A percentile compares a stretch with the other conserved stretches of the same genome.
These are phyloP conservation scores for Thermochaetoides thermophila DNA, from an alignment of 495 filamentous ascomycete species.

Conservation along the genomic window DNA sequence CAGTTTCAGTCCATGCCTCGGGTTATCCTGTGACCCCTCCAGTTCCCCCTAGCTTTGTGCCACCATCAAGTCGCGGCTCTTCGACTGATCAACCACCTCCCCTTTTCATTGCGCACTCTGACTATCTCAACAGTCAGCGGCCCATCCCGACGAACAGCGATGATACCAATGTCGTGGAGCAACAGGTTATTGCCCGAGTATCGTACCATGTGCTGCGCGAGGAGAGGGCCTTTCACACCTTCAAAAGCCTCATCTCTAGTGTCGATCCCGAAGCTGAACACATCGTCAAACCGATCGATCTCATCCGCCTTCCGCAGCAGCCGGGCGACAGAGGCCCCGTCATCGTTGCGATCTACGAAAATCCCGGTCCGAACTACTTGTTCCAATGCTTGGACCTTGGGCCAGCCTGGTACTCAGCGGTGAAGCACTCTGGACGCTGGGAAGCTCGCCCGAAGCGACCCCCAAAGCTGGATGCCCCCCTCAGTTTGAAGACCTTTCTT, in stretches of 20 bases:
- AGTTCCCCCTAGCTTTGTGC: constrained; percentile 19
- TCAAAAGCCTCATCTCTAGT: constrained; percentile 50
- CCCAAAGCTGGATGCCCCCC: constrained; percentile 37
- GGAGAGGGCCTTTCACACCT: constrained; percentile 72
- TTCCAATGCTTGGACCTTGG: constrained; percentile 58
- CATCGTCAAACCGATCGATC: constrained; percentile 59
- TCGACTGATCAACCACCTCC: constrained; percentile 24
- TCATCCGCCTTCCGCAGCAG: constrained; percentile 48
- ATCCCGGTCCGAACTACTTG: constrained; percentile 61
- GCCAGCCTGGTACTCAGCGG: constrained; percentile 50
- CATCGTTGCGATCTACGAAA: constrained; percentile 62
- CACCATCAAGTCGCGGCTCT: constrained; percentile 14
- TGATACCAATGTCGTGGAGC: constrained; percentile 26
- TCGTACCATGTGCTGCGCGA: constrained; percentile 67
- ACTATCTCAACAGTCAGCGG: too few species aligned
- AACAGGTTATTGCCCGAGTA: constrained; percentile 55
- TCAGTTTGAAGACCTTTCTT: constrained; percentile 59
- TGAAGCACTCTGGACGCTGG: constrained; percentile 32
- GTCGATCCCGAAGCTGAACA: constrained; percentile 61
- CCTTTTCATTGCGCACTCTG: constrained; percentile 7
- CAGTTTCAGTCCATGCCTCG: too few species aligned
- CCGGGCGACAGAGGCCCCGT: constrained; percentile 49
- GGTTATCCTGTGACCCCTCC: constrained; percentile 6
- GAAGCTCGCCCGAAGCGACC: constrained; percentile 21
- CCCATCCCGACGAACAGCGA: constrained; percentile 12